Conservation (phyloP, 768 basidiomycete species). For the Sarcomyxa edulis region DNA sequence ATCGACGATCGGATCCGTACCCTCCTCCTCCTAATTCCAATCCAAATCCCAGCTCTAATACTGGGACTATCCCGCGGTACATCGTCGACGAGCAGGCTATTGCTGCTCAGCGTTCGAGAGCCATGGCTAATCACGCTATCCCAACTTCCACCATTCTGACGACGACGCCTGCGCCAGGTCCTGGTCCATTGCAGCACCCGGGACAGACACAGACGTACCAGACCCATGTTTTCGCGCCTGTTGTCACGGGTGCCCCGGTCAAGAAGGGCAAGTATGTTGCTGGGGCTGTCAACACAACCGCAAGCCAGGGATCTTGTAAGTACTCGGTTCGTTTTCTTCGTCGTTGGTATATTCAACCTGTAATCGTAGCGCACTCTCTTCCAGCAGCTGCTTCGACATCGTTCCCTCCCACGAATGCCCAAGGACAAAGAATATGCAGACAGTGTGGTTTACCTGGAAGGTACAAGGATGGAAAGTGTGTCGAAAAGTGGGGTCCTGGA, state of each 20-base stretch:
- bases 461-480: slow-evolving; percentile 82
- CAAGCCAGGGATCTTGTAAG: slow-evolving; percentile 8
- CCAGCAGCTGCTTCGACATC: slow-evolving; percentile 17
- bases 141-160: too few relatives aligned
- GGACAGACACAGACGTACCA: slow-evolving; percentile 39
- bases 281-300: slow-evolving; percentile 14
- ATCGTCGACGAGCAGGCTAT: too few relatives aligned
- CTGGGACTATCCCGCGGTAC: too few relatives aligned
- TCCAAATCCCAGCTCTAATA: not conserved
- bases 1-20: not conserved
- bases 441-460: slow-evolving; percentile 70
- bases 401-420: slow-evolving; percentile 46
- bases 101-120: too few relatives aligned
- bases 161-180: slow-evolving; percentile 13
- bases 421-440: slow-evolving; percentile 72
- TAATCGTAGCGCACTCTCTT: not conserved
- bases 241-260: slow-evolving; percentile 65
- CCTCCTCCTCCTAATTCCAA: not conserved
- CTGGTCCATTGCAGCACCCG: slow-evolving; percentile 17
- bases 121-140: not conserved
- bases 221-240: slow-evolving; percentile 69
- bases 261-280: slow-evolving; percentile 54
- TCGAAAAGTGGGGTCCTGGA: slow-evolving; percentile 86
- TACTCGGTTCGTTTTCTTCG: slow-evolving; percentile 6
- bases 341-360: too few relatives aligned